Evolutionary conservation across 2,329 filamentous ascomycete species (phyloP).

Genomic region (Microcera coccophila): DNA sequence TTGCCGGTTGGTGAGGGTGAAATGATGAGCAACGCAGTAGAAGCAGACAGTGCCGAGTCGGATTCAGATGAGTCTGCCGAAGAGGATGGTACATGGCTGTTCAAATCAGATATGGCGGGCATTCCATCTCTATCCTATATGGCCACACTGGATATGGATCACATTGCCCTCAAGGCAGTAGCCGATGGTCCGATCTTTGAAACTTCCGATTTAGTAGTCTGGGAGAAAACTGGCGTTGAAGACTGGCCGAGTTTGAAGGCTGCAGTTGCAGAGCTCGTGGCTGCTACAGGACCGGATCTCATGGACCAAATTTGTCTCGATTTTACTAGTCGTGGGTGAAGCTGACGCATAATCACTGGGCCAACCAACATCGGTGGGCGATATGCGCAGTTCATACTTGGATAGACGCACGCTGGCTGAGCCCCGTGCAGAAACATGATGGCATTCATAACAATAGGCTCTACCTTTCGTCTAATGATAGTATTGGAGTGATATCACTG

Average conservation of each 20-base stretch:
- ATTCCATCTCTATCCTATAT: conserved; percentile 55
- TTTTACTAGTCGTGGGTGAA: conserved; percentile 31
- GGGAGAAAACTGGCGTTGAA: conserved; percentile 51
- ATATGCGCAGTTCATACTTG: too few relatives aligned
- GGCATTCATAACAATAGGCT: too few relatives aligned
- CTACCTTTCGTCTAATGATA: too few relatives aligned
- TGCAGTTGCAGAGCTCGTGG: conserved; percentile 63
- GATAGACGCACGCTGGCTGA: too few relatives aligned
- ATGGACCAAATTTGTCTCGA: conserved; percentile 56
- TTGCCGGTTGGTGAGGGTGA: background rate
- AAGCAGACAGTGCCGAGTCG: conserved; percentile 1
- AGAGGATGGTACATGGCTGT: conserved; percentile 40
- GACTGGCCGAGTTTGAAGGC: conserved; percentile 54
- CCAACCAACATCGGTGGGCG: too few relatives aligned
- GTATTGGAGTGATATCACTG: too few relatives aligned
- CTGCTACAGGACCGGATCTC: conserved; percentile 60
- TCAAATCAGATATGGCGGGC: conserved; percentile 64
- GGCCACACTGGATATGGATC: conserved; percentile 52
- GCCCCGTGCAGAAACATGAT: too few relatives aligned
- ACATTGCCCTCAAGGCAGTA: conserved; percentile 52
- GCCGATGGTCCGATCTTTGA: conserved; percentile 36
- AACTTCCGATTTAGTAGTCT: conserved; percentile 53
- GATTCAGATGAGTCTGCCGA: conserved; percentile 15
- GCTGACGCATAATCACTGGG: too few relatives aligned
- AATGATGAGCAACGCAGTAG: background rate